Evolutionary conservation across 192 early-diverging fungal species (phyloP).

Genomic region (Linnemannia exigua): DNA sequence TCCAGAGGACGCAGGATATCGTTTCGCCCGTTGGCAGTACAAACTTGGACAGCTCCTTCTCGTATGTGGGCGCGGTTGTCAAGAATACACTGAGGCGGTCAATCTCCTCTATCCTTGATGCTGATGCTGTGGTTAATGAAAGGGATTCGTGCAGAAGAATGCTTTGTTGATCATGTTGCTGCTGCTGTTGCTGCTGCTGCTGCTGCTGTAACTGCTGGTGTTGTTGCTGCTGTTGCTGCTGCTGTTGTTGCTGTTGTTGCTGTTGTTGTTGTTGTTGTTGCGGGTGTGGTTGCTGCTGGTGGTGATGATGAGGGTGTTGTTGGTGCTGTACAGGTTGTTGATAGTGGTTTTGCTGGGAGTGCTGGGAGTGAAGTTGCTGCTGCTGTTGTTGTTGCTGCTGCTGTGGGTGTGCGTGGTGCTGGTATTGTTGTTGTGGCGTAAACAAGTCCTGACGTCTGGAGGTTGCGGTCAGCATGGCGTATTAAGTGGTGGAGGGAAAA

Average conservation of each 20-base stretch:
- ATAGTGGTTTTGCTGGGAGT: constrained; percentile 10
- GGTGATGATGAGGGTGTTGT: constrained; percentile 17
- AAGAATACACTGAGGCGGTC: constrained; percentile 52
- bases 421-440: constrained; percentile 30
- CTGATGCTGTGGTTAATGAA: constrained; percentile 43
- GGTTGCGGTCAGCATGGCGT: constrained; percentile 53
- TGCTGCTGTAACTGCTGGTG: constrained; percentile 33
- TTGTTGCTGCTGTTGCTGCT: constrained; percentile 26
- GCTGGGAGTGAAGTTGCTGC: constrained; percentile 12
- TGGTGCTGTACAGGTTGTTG: constrained; percentile 17
- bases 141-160: constrained; percentile 44
- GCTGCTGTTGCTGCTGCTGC: constrained; percentile 40
- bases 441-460: constrained; percentile 49
- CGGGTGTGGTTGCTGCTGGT: constrained; percentile 11
- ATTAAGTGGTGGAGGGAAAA: background rate
- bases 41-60: constrained; percentile 55
- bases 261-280: constrained; percentile 23
- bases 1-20: constrained; percentile 95
- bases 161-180: constrained; percentile 43
- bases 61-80: constrained; percentile 51
- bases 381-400: constrained; percentile 5
- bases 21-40: constrained; percentile 86
- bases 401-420: constrained; percentile 11
- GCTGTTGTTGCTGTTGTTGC: constrained; percentile 9
- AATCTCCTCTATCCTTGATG: constrained; percentile 56